These are phyloP conservation scores for Gaillardinia entomophila DNA, from an alignment of 805 yeast genomes.

Conservation along the genomic window DNA sequence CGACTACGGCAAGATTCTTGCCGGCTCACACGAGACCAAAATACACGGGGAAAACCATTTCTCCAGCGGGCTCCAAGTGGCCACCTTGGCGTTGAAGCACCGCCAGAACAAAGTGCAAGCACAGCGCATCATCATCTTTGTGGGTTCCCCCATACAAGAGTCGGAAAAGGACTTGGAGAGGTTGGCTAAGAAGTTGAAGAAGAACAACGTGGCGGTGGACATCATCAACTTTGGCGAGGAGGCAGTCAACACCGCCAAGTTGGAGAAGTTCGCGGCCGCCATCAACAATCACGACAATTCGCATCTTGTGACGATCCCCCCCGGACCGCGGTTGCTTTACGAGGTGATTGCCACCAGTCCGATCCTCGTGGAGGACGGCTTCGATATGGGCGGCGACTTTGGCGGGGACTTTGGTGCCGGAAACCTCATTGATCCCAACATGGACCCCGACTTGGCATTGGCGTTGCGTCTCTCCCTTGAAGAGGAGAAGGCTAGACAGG, in stretches of 20 bases:
- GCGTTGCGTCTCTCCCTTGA: conserved; percentile 92
- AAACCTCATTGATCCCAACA: conserved; percentile 61
- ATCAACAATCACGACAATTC: conserved; percentile 75
- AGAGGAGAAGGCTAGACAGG: conserved; percentile 91
- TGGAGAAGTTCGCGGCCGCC: conserved; percentile 70
- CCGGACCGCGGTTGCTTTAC: conserved; percentile 79
- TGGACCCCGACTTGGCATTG: conserved; percentile 96
- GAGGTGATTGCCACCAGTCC: conserved; percentile 77
- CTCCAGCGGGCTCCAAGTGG: conserved; percentile 85
- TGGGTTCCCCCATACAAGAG: conserved; percentile 79
- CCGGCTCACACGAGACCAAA: conserved; percentile 76
- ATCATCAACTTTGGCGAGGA: conserved; percentile 91
- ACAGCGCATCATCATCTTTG: conserved; percentile 85
- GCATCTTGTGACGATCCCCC: conserved; percentile 80
- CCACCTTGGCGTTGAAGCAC: conserved; percentile 85
- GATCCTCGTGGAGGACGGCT: conserved; percentile 63
- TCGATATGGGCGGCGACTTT: conserved; percentile 35
- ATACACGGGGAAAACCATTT: conserved; percentile 66
- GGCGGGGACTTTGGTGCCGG: conserved; percentile 37
- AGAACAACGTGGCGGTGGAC: conserved; percentile 86
- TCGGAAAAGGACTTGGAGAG: conserved; percentile 66
- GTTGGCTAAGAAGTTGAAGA: conserved; percentile 88
- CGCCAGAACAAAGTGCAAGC: conserved; percentile 91
- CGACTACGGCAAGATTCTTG: conserved; percentile 78
- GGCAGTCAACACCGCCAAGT: conserved; percentile 63